Evolutionary conservation across 495 filamentous ascomycete species (phyloP), one percentile per base, ranked within the genome.

Genomic region (Aspergillus homomorphus): DNA sequence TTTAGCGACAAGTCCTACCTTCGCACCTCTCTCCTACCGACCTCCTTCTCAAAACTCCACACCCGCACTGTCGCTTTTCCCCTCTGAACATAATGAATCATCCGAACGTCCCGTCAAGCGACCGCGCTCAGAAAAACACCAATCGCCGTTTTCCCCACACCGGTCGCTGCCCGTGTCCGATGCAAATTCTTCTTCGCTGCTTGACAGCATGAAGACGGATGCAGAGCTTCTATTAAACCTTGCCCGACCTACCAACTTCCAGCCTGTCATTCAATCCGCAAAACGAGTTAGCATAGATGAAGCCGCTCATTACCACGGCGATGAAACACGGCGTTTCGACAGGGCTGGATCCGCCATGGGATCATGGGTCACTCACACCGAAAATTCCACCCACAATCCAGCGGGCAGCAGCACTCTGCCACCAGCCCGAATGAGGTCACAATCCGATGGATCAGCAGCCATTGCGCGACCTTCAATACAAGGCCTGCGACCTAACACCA

Each of bases 91-190:
- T 45, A 57, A 56, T 23, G 63, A 70, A 33, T 54, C 64, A n/a
- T 45, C 54, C 49, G 82, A 84, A 61, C 77, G 80, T 22, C 83
- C 84, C 7, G 67, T 80, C n/a, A 88, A 88, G 63, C 80, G 85
- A 26, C 74, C 81, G 22, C 78, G 82, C 51, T 86, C 85, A 24
- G 84, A 85, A 59, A 75, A 80, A 60, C 66, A 82, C 53, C 65
- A 73, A 20, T 84, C 83, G 46, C 78, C 82, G 23, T 72, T 75
- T 23, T 18, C 44, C 43, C 71, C 69, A 46, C 57, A 63, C 52
- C 70, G 65, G 20, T 63, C 67, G 20, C 64, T 61, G 21, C 66
- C 75, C 45, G 71, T 75, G 57, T 75, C 80, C 9, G 67, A 68
- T 30, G 77, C 79, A 23, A 78, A 78, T 62, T 74, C 80, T 59